phyloP scores from a whole-genome alignment of 225 moss, liverwort and hornwort species.

The Marchantia polymorpha region DNA sequence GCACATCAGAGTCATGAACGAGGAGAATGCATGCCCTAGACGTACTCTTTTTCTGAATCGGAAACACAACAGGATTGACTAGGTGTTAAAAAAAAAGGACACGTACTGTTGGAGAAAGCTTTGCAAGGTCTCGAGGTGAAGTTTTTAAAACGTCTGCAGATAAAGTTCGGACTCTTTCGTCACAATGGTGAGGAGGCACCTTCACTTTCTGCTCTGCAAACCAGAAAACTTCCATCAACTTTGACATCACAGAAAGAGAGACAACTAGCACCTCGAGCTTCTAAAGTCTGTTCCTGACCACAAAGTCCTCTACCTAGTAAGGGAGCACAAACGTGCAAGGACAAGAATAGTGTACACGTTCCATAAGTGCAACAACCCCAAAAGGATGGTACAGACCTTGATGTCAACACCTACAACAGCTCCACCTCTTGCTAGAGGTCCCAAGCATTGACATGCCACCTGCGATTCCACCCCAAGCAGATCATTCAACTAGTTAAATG shows the following conservation, averaged over 20 bases:
- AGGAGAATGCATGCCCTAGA: background rate
- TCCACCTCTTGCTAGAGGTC: constrained; percentile 67
- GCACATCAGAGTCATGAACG: background rate
- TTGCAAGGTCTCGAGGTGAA: constrained; percentile 60
- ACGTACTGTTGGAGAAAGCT: constrained; percentile 60
- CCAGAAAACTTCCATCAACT: background rate
- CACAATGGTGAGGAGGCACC: constrained; percentile 82
- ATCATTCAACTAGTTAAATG: background rate
- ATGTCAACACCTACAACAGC: constrained; percentile 82
- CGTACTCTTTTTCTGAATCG: background rate
- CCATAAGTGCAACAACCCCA: background rate
- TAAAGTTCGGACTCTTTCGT: constrained; percentile 68
- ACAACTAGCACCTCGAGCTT: background rate
- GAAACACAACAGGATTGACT: background rate
- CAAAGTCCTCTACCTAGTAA: background rate
- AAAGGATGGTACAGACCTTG: constrained; percentile 51
- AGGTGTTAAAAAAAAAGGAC: background rate
- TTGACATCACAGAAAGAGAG: background rate
- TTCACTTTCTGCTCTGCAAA: constrained; percentile 87
- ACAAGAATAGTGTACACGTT: background rate
- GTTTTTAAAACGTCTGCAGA: constrained; percentile 70
- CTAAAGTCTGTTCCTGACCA: background rate
- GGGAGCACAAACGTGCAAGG: background rate
- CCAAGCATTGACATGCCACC: constrained; percentile 94
- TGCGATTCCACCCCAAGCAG: constrained; percentile 27